Percentiles rank a stretch among this genome's conserved stretches.
phyloP scores from a whole-genome alignment of 306 rosid genomes.

The barrel medic (Medicago truncatula) region DNA sequence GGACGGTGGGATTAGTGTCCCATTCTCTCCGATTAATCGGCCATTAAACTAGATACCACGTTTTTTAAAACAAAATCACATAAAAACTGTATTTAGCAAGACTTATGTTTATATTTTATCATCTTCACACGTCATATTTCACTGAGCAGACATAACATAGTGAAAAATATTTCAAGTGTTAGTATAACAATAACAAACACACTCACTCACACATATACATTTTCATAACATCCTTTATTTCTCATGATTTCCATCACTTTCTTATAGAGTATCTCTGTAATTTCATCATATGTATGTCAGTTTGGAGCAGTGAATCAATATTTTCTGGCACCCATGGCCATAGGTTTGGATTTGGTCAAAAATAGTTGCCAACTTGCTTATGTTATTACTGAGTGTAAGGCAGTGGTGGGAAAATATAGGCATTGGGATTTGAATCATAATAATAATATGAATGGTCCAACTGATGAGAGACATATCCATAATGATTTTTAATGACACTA shows the following conservation, averaged over 20 bases:
- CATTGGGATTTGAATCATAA: conserved; percentile 69
- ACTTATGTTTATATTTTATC: no score
- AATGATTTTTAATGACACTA: no score
- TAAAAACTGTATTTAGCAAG: no score
- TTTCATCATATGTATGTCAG: not conserved
- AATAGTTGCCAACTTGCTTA: conserved; percentile 17
- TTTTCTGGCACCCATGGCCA: conserved; percentile 10
- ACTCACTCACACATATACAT: no score
- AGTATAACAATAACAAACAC: no score
- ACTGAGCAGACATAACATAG: no score
- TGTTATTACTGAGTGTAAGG: conserved; percentile 4
- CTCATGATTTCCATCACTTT: not conserved
- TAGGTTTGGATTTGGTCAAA: conserved; percentile 48
- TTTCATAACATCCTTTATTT: not conserved
- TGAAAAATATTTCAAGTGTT: no score
- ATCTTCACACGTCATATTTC: no score
- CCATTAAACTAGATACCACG: no score
- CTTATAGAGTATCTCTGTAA: not conserved
- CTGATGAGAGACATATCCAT: conserved; percentile 24
- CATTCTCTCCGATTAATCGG: no score
- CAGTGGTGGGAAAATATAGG: conserved; percentile 43
- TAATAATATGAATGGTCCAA: conserved; percentile 42
- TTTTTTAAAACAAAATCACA: no score
- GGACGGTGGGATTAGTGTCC: no score
- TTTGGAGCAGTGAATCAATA: conserved; percentile 22